Conservation (phyloP, 2,329 filamentous ascomycete species). For the Fusarium sp. region DNA sequence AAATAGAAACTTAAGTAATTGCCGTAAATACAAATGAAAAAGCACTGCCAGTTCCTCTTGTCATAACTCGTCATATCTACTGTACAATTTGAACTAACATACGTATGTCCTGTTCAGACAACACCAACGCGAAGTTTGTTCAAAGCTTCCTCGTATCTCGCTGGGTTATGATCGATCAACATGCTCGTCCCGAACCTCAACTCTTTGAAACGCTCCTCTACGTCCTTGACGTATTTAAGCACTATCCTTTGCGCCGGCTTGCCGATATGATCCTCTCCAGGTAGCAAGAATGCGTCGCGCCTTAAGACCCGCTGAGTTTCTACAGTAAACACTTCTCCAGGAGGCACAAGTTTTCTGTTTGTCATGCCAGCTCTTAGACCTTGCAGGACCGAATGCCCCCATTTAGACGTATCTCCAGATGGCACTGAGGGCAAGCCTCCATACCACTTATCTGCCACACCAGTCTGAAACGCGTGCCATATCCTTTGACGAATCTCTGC, state of each 20-base stretch:
- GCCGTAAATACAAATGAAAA: neutral
- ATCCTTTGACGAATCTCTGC: conserved; percentile 74
- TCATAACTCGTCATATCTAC: conserved; percentile 1
- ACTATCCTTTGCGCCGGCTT: conserved; percentile 76
- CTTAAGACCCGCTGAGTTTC: conserved; percentile 76
- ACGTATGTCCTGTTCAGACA: conserved; percentile 37
- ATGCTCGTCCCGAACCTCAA: conserved; percentile 78
- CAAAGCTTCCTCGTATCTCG: conserved; percentile 77
- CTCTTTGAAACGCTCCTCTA: conserved; percentile 77
- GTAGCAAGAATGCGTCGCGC: conserved; percentile 70
- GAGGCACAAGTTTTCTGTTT: conserved; percentile 76
- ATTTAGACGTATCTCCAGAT: conserved; percentile 71
- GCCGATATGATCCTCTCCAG: conserved; percentile 64
- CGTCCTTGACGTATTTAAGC: conserved; percentile 77
- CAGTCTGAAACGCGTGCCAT: conserved; percentile 73
- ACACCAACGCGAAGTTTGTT: conserved; percentile 68
- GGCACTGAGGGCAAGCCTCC: conserved; percentile 53
- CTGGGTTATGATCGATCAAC: conserved; percentile 81
- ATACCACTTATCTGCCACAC: conserved; percentile 72
- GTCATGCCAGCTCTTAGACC: conserved; percentile 75
- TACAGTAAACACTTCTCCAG: conserved; percentile 80
- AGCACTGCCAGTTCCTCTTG: neutral
- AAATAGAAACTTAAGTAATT: neutral
- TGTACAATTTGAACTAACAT: conserved; percentile 7
- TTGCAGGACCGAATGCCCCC: conserved; percentile 76